Base-by-base conservation (phyloP, 176 grass and related monocot species). In the Hordeum marinum region DNA sequence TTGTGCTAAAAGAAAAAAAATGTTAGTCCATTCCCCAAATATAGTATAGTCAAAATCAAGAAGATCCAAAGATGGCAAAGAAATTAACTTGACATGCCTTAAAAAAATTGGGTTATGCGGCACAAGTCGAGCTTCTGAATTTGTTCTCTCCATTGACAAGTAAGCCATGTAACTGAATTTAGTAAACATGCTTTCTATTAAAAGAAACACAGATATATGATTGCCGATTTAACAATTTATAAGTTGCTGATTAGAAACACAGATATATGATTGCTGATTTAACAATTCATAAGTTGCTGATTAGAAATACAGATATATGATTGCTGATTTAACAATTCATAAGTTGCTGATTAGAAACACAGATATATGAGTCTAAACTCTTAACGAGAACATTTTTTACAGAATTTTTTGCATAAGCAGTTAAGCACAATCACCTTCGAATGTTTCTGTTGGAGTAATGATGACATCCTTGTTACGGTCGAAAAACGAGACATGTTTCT, bases 401-500 rank as follows among this genome's bases (percentile, higher is more conserved):
- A 72, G 3, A 42, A 65, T 21, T 25, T 17, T 8, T 17, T 45
- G 52, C 8, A 45, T 55, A 21, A 55, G 18, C 50, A 55, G 18
- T 55, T 58, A 60, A 54, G 31, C 5, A 29, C 15, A 64, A 46
- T 67, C 9, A 90, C 94, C 87, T 90, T 82, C 82, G 58, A 84
- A 94, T 3, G 92, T 77, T 63, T 97, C 94, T 41, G 48, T 71
- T 6, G 85, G 72, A 64, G 91, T 92, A 78, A 97, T 89, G 50
- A 97, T 17, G 5, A 90, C 94, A 68, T 97, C 92, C 8, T 92
- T 92, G 67, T 92, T 90, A 66, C 83, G 78, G 48, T 97, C 91
- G 27, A 97, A 97, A 69, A 92, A 97, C 11, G 83, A 80, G 12
- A 43, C 92, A 77, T 97, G 94, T 75, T 92, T 97, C 42, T 97